Percentiles rank a stretch among this genome's conserved stretches.
Evolutionary conservation across 2,329 filamentous ascomycete species (phyloP).

Genomic region (Talaromyces pinophilus): DNA sequence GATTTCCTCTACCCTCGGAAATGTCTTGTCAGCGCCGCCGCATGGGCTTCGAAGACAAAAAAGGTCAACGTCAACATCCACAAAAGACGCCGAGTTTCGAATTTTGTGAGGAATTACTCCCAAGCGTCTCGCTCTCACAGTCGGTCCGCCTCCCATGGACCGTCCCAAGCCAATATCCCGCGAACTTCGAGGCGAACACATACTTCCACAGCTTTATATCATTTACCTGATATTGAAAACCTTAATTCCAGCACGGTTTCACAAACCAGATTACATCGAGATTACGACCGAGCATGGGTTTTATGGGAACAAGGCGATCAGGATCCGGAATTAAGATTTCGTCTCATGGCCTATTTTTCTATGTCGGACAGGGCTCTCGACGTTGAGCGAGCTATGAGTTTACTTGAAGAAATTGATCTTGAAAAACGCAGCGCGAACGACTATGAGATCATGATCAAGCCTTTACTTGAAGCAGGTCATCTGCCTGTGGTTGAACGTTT

Average conservation of each 20-base stretch:
- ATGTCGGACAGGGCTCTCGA: slow-evolving; percentile 42
- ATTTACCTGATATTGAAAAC: neutral
- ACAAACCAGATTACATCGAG: slow-evolving; percentile 14
- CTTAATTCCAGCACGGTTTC: neutral
- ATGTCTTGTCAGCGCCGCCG: slow-evolving; percentile 30
- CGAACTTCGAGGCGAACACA: slow-evolving; percentile 12
- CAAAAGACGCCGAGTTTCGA: slow-evolving; percentile 29
- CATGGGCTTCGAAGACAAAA: slow-evolving; percentile 27
- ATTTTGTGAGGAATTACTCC: slow-evolving; percentile 27
- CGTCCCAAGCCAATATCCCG: neutral
- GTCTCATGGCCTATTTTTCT: slow-evolving; percentile 43
- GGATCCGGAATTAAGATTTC: slow-evolving; percentile 31
- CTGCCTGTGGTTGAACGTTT: slow-evolving; percentile 43
- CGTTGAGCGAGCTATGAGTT: slow-evolving; percentile 44
- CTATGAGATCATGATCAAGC: slow-evolving; percentile 49
- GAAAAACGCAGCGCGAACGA: slow-evolving; percentile 43
- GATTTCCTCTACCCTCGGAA: slow-evolving; percentile 46
- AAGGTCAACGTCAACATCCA: slow-evolving; percentile 32
- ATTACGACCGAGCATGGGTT: slow-evolving; percentile 47
- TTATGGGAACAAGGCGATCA: slow-evolving; percentile 39
- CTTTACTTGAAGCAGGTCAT: slow-evolving; percentile 45
- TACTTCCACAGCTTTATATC: neutral
- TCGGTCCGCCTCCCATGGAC: neutral
- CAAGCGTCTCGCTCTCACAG: slow-evolving; percentile 3
- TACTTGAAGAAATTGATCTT: slow-evolving; percentile 49